Evolutionary conservation across 2,329 filamentous ascomycete genomes (phyloP).

Genomic region (Paracorniculantispora psalliotae): DNA sequence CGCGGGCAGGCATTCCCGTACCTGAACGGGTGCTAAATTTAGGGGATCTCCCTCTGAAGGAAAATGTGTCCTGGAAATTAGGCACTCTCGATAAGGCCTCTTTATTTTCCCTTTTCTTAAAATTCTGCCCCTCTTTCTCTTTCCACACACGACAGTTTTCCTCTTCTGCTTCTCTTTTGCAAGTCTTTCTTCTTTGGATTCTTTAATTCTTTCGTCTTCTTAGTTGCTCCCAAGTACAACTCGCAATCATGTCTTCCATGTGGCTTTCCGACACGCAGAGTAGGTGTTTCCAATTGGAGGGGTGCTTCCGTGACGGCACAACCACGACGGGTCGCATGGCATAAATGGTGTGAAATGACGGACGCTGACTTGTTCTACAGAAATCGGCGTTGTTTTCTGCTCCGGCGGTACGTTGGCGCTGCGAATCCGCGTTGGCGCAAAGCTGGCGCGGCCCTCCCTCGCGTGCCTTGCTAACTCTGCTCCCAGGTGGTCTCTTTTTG

Average conservation of each 20-base stretch:
- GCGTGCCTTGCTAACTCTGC: conserved; percentile 16
- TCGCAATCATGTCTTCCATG: conserved; percentile 71
- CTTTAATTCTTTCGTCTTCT: background rate
- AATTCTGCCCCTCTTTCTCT: background rate
- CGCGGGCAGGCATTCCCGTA: background rate
- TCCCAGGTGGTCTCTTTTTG: conserved; percentile 83
- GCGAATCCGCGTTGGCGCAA: conserved; percentile 19
- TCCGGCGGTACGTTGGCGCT: conserved; percentile 71
- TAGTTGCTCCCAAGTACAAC: background rate
- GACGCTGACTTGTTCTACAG: conserved; percentile 47
- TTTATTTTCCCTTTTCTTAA: background rate
- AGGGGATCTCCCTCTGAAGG: conserved; percentile 10
- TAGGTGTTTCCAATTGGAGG: conserved; percentile 44
- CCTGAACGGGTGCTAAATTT: conserved; percentile 7
- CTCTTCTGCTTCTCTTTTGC: background rate
- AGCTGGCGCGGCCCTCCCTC: background rate
- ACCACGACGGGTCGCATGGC: background rate
- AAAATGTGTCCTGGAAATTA: conserved; percentile 16
- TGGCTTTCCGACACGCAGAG: conserved; percentile 96
- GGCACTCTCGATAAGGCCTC: background rate
- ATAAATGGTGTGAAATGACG: background rate
- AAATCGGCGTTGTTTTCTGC: conserved; percentile 96
- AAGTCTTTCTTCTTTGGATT: background rate
- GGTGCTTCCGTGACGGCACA: background rate
- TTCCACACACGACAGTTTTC: background rate